Evolutionary conservation across 2,329 filamentous ascomycete species (phyloP), one percentile per base, ranked within the genome.

Genomic region (Endoconidiophora polonica): DNA sequence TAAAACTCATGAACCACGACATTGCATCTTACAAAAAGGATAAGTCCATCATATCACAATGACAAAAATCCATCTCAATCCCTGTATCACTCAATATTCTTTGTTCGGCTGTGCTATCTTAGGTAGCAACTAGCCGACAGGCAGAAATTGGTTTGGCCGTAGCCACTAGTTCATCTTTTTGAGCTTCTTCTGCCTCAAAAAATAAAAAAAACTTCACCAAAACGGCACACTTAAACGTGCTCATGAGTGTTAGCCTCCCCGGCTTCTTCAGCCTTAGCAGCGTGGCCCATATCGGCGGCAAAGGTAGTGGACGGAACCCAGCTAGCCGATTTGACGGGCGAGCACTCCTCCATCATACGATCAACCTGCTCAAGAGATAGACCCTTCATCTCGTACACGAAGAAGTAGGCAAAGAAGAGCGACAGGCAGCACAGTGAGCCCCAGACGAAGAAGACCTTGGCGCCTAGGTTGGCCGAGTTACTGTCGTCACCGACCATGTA

Each of bases 341-440:
- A 86, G 38, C 76, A 79, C 76, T 93, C 84, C 70, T 88, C 84
- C 73, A 91, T 78, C 85, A 93, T 90, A 72, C 78, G 79, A 69
- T 86, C 82, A 60, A 86, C 80, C 68, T 86, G 81, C 68, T 86
- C 82, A 41, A 86, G 78, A 48, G 81, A 81, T 44, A 86, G 72
- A 51, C 82, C 82, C 74, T 84, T 83, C 63, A 79, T 83, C 68
- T 83, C 79, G 53, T 78, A 80, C 38, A 86, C 70, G 51, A 86
- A 70, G 72, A 85, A 82, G 71, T 81, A 86, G 52, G 78, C 67
- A 68, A 83, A 86, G 60, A 77, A 60, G 46, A 76, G 68, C 49
- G 73, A 73, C 54, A 62, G 61, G 6, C 67, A 66, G 70, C 81
- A 85, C 54, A 83, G 77, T 40, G 68, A 69, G 42, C 81, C 81